Conservation (phyloP, 306 rosid species). For the Geum urbanum region DNA sequence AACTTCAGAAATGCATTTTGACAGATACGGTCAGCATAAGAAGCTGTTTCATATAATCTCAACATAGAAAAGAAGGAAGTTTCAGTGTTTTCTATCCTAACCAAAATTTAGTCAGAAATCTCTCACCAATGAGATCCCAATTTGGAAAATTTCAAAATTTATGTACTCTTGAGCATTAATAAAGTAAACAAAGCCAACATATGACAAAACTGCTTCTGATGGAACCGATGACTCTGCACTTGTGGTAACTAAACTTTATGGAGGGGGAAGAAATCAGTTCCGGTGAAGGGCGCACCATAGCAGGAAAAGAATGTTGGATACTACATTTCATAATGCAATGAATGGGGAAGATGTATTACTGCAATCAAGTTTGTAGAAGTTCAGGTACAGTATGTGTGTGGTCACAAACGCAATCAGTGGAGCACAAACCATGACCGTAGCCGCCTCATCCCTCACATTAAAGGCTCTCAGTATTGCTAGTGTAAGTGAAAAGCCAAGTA, state of each 20-base stretch:
- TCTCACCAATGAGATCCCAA: background rate
- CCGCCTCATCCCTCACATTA: slow-evolving; percentile 82
- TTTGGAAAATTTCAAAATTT: background rate
- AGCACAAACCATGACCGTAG: slow-evolving; percentile 89
- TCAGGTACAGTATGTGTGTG: slow-evolving; percentile 86
- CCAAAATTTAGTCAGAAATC: background rate
- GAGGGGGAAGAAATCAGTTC: background rate
- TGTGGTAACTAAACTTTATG: background rate
- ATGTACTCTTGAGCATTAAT: background rate
- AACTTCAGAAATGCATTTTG: background rate
- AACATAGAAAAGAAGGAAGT: background rate
- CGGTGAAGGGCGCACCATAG: background rate
- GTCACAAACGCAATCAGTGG: slow-evolving; percentile 81
- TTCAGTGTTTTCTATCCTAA: background rate
- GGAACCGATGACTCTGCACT: slow-evolving; percentile 2
- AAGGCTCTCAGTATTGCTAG: slow-evolving; percentile 62
- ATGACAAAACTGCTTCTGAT: background rate
- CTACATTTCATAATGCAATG: background rate
- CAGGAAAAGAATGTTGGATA: background rate
- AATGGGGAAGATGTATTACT: slow-evolving; percentile 40
- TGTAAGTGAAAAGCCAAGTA: slow-evolving; percentile 74
- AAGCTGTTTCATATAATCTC: background rate
- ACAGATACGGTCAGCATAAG: too few species aligned
- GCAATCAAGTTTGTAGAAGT: slow-evolving; percentile 65
- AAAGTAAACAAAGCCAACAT: background rate